These are phyloP conservation scores for Rhodotorula diobovata DNA, from an alignment of 768 basidiomycete species.

Conservation along the genomic window DNA sequence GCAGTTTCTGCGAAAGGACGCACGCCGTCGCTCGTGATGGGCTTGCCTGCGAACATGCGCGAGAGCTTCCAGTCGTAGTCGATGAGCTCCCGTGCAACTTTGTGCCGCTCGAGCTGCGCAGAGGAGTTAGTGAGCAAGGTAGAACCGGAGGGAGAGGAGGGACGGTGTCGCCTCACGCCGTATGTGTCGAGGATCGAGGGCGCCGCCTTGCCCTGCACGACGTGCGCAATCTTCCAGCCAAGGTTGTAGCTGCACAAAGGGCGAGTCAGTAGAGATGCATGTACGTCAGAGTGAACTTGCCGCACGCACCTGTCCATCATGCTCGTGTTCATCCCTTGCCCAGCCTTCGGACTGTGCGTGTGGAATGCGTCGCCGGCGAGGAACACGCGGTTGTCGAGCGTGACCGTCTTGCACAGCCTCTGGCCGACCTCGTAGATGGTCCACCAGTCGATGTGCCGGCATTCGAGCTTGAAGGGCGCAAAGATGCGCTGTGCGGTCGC, in stretches of 20 bases:
- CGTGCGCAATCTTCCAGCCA: slow-evolving; percentile 63
- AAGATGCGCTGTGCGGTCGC: slow-evolving; percentile 35
- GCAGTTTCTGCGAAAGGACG: too few species aligned
- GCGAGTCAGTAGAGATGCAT: too few species aligned
- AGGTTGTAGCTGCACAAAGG: slow-evolving; percentile 72
- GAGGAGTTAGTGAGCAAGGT: slow-evolving; percentile 41
- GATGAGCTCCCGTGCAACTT: slow-evolving; percentile 63
- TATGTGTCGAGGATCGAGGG: slow-evolving; percentile 55
- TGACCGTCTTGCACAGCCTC: slow-evolving; percentile 24
- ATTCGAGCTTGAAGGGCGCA: slow-evolving; percentile 39
- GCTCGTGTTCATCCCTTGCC: slow-evolving; percentile 48
- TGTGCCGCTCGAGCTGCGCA: slow-evolving; percentile 54
- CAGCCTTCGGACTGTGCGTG: slow-evolving; percentile 38
- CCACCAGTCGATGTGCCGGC: slow-evolving; percentile 41
- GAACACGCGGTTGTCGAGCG: slow-evolving; percentile 37
- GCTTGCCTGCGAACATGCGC: slow-evolving; percentile 62
- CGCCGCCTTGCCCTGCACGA: slow-evolving; percentile 57
- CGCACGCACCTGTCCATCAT: slow-evolving; percentile 74
- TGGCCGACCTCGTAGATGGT: slow-evolving; percentile 42
- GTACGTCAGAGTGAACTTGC: too few species aligned
- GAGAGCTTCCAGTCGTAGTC: slow-evolving; percentile 64
- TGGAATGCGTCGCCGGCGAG: slow-evolving; percentile 42
- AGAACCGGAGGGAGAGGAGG: not conserved
- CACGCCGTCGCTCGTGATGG: slow-evolving; percentile 49
- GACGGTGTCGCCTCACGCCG: slow-evolving; percentile 30